A percentile compares a stretch with the other conserved stretches of the same genome.
phyloP scores from a whole-genome alignment of 2,329 filamentous ascomycete species.

The Tolypocladium album region DNA sequence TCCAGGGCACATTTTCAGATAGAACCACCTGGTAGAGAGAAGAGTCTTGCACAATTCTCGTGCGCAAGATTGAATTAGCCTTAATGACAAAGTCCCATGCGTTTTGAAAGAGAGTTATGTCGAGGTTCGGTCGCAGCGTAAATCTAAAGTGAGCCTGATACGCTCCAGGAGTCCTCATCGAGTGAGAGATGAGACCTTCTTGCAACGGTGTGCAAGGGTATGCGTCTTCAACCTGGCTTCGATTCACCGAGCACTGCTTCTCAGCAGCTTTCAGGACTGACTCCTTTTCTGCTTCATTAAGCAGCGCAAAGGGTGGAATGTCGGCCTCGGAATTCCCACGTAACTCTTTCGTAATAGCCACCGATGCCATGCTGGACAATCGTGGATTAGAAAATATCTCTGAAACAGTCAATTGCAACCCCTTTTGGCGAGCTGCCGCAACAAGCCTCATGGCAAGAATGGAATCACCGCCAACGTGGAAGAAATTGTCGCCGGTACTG shows the following conservation, averaged over 20 bases:
- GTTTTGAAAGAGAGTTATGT: constrained; percentile 20
- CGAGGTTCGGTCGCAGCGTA: constrained; percentile 16
- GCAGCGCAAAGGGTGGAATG: constrained; percentile 1
- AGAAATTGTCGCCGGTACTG: constrained; percentile 31
- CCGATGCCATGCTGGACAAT: constrained; percentile 1
- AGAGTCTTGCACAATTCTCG: constrained; percentile 27
- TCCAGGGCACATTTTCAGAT: constrained; percentile 11
- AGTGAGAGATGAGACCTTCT: constrained; percentile 37
- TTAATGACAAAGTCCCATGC: constrained; percentile 25
- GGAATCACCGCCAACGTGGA: constrained; percentile 35
- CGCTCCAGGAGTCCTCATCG: constrained; percentile 27
- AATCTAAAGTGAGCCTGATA: constrained; percentile 36
- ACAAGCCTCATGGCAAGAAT: constrained; percentile 32
- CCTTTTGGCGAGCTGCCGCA: constrained; percentile 20
- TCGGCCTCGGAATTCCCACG: background rate
- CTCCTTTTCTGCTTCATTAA: background rate
- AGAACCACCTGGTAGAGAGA: constrained; percentile 29
- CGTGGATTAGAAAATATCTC: constrained; percentile 23
- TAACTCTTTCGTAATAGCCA: background rate
- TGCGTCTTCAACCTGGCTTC: constrained; percentile 27
- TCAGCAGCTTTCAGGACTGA: background rate
- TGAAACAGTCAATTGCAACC: constrained; percentile 26
- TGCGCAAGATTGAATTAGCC: constrained; percentile 27
- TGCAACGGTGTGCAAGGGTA: constrained; percentile 41
- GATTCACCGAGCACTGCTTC: constrained; percentile 1